Base-by-base conservation (phyloP, 1,284 basidiomycete genomes). In the Trichosporon inkin region DNA sequence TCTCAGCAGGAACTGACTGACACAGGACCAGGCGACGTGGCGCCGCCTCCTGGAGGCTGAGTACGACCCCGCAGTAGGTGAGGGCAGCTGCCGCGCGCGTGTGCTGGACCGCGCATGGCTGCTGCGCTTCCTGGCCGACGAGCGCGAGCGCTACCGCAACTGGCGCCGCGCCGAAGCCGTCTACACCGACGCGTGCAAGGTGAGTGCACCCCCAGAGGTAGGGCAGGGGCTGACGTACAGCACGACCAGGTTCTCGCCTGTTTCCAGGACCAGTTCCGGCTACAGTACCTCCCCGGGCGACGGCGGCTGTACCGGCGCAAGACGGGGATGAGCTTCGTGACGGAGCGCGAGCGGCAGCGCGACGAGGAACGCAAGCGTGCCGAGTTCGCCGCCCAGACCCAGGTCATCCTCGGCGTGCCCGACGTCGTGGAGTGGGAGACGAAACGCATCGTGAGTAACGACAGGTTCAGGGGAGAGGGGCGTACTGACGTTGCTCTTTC, bases 241-340 rank as follows among this genome's bases (percentile, higher is more conserved):
- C 44, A 49, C 24, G 44, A 49, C 44, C 16, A 16, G 6, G 44
- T 49, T 6, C 44, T 49, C 16, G 44, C 44, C 13, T 49, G 44
- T 22, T 49, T 28, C 28, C 44, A 49, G 44, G 44, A 22, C 11
- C 44, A 49, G 44, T 49, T 49, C 44, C 44, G 28, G 6, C 28
- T 28, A 16, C n/a, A 22, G 14, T 49, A 16, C 22, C 22, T 49
- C 10, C 44, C 44, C 3, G 44, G 44, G 6, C 44, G 44, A 10
- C 44, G 44, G 44, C 44, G 44, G 44, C 44, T 49, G 24, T 49
- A 49, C 44, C 44, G 19, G 17, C 44, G 28, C 44, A 49, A 49
- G 44, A 49, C 44, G 44, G 44, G 44, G 16, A 49, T 49, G 44
- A 24, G 24, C 14, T 49, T 28, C 44, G 24, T 49, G 22, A 28